A percentile compares a stretch with the other conserved stretches of the same genome.
Evolutionary conservation across 2,329 filamentous ascomycete species (phyloP).

Genomic region (Penicillium polonicum): DNA sequence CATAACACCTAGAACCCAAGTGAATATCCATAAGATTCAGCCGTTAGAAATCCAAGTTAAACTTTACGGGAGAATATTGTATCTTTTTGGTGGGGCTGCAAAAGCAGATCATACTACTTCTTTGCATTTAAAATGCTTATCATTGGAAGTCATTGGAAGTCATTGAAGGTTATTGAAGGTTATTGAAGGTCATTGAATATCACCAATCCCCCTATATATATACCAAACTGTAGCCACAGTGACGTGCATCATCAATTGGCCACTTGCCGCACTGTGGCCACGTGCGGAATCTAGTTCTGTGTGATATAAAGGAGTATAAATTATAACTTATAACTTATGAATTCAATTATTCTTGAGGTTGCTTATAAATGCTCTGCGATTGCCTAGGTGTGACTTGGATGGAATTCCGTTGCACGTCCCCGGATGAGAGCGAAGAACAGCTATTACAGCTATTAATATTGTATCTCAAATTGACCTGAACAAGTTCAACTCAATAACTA

Average conservation of each 20-base stretch:
- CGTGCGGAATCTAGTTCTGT: background rate
- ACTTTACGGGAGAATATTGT: background rate
- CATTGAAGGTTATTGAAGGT: background rate
- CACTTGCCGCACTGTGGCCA: slow-evolving; percentile 1
- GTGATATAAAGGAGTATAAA: background rate
- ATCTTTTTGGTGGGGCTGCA: background rate
- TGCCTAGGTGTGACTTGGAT: background rate
- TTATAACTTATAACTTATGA: background rate
- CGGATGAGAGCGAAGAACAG: background rate
- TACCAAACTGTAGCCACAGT: background rate
- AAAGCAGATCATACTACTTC: background rate
- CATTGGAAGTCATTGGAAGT: background rate
- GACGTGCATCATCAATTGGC: slow-evolving; percentile 7
- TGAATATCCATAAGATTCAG: background rate
- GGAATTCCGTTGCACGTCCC: background rate
- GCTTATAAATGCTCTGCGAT: no score
- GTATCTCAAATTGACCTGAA: background rate
- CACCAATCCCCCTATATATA: background rate
- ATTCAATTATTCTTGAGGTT: no score
- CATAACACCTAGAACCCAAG: background rate
- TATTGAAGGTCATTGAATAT: background rate
- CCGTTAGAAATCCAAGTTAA: background rate
- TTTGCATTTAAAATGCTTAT: no score
- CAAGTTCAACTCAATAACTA: background rate
- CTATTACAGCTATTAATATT: background rate